Base-by-base conservation (phyloP, 2,329 filamentous ascomycete species). In the Calonectria henricotiae region DNA sequence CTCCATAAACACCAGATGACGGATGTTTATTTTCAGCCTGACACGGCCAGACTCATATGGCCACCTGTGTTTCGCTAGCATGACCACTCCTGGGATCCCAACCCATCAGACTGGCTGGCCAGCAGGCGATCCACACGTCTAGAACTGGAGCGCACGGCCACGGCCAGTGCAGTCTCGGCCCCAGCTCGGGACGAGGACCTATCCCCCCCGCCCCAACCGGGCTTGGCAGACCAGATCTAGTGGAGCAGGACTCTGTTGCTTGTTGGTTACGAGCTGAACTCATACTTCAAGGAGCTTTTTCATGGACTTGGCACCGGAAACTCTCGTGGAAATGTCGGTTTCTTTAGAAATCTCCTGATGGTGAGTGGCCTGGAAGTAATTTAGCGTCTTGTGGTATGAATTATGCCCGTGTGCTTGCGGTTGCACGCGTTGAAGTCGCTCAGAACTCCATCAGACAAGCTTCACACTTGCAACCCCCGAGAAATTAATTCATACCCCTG, bases 271-370 rank as follows among this genome's bases (percentile, higher is more conserved):
- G 8, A 17, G 8, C 15, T 5, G 27, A 51, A 15, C 15, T 25
- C 27, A 51, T 51, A n/a, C 51, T 58, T 39, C 13, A 58, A 58
- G 12, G 12, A 58, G 51, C 51, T 11, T 27, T 39, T 58, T 17
- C 35, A 17, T 39, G 32, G 51, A 58, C 35, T 17, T 58, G 35
- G 51, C 51, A 25, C 6, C 6, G n/a, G 23, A 39, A 23, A 17
- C 7, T 9, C 5, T 20, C 35, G 51, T 17, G 23, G 20, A 39
- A 5, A 58, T 32, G 32, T 58, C n/a, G 37, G 11, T 12, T 58
- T 20, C 32, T 11, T 15, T 15, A 20, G 51, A 39, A 25, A 58
- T 58, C 27, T 23, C 32, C 51, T 23, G 5, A 3, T 1, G 13
- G 20, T 5, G 39, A 25, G 17, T 35, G 23, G 3, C 1, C 17